Evolutionary conservation across 225 moss, liverwort and hornwort genomes (phyloP).

Genomic region (Takakia lepidozioides): DNA sequence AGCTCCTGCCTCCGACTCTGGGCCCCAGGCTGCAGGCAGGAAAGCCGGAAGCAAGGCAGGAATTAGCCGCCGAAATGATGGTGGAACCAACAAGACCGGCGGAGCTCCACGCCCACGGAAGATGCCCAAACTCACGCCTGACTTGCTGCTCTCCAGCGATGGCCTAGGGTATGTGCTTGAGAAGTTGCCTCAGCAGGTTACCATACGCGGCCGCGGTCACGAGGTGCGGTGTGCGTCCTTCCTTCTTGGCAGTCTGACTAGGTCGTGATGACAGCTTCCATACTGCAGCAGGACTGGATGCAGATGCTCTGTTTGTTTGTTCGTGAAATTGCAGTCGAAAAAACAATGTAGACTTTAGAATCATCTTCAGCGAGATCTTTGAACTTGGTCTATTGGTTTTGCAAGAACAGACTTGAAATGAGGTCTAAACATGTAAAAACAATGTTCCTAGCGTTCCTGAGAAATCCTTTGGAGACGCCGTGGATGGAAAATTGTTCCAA

Average conservation of each 20-base stretch:
- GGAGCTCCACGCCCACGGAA: conserved; percentile 14
- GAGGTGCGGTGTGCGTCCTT: conserved; percentile 49
- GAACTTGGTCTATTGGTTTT: no score
- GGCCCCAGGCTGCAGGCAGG: conserved; percentile 7
- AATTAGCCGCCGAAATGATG: conserved; percentile 15
- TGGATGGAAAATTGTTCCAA: no score
- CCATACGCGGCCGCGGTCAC: conserved; percentile 59
- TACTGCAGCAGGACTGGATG: no score
- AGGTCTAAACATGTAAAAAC: no score
- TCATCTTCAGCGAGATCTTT: no score
- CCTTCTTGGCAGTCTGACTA: background rate
- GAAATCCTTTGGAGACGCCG: no score
- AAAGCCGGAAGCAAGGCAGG: conserved; percentile 4
- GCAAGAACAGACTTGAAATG: no score
- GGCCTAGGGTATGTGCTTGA: conserved; percentile 85
- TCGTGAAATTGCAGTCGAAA: no score
- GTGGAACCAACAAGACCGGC: conserved; percentile 8
- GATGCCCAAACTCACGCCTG: conserved; percentile 64
- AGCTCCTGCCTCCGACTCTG: conserved; percentile 3
- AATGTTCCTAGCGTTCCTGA: no score
- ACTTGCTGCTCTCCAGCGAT: conserved; percentile 60
- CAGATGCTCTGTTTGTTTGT: no score
- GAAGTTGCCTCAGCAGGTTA: conserved; percentile 77
- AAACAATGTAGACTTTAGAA: no score
- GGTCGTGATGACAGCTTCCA: no score